Base-by-base conservation (phyloP, 2,329 filamentous ascomycete genomes). In the Xylaria arbuscula region DNA sequence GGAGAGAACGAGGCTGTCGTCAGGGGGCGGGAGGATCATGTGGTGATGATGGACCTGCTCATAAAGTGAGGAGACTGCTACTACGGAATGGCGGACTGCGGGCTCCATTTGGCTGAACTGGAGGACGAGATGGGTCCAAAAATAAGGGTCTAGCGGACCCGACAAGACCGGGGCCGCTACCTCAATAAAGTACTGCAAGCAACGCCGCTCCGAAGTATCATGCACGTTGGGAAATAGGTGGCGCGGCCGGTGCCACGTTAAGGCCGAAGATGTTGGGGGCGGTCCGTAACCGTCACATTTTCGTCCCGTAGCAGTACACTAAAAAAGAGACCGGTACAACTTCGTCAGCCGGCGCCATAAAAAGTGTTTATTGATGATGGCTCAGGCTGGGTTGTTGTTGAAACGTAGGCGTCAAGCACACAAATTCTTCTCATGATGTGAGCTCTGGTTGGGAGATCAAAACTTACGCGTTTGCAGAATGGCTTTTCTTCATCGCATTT, bases 81-180 rank as follows among this genome's bases (percentile, higher is more conserved):
- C 65, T 7, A 82, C 73, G 13, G 80, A 78, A 51, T 83, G 81
- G 40, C 78, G 76, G 2, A 78, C 79, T 0, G 80, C 80, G 0
- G 79, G 78, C 66, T 82, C 81, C 50, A 78, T 76, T 19, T 78
- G 74, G 24, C 76, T 76, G 67, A 81, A 78, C 55, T 82, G 81
- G 8, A 80, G 72, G 13, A 82, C 78, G 1, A 81, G 73, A 66
- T 79, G 76, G 2, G 81, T 82, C 81, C 81, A 83, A 66, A 83
- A 83, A 3, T 80, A 80, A 13, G 76, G 71, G 53, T 80, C 80
- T 15, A 80, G 72, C 0, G 78, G 78, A 2, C 81, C 81, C 0
- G 80, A 77, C 0, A 83, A 70, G 1, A 73, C 72, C 5, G 81
- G 80, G 0, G 78, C 81, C 3, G 81, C 79, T 2, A 76, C 77